Evolutionary conservation across 1,284 basidiomycete genomes (phyloP), one percentile per base, ranked within the genome.

Genomic region (Ceratorhiza oryzae-sativae): DNA sequence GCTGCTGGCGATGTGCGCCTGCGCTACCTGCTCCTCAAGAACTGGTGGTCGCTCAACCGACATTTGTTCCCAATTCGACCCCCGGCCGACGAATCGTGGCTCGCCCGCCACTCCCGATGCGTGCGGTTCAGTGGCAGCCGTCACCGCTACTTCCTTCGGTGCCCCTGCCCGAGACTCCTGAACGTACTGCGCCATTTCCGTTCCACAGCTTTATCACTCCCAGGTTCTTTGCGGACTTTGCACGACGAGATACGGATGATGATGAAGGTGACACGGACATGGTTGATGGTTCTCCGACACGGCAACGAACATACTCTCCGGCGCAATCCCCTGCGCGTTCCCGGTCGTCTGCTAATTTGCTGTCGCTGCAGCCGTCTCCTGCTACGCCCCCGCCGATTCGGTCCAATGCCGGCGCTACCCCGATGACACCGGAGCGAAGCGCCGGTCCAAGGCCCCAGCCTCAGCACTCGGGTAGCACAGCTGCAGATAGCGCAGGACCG

Each of bases 391-490:
- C 45, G 6, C 61, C 61, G 25, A 41, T 70, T 12, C 41, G 53
- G 53, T 59, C 53, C 18, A 41, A 70, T 45, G 53, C 23, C 5
- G 30, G 41, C 8, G 36, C 39, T 15, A 70, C 67, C 3, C 67
- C 67, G 18, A 70, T 70, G 55, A 70, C 67, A 18, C 67, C 67
- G 5, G 67, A 70, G 53, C 67, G 67, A 36, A 58, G 55, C 27
- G 34, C 67, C n/a, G 67, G 55, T 1, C 67, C 67, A 20, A 56
- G 67, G 23, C 67, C 67, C 18, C 67, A 70, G 1, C 67, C 67
- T 48, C 67, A 70, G 20, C 67, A 70, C n/a, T 70, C 67, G 32
- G 67, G 67, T 48, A 70, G 67, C 55, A 70, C 67, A 23, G 55
- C 30, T n/a, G 67, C 53, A 20, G 67, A 70, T 23, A 70, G 67